phyloP scores from a whole-genome alignment of 768 basidiomycete species.

The Suillus occidentalis region DNA sequence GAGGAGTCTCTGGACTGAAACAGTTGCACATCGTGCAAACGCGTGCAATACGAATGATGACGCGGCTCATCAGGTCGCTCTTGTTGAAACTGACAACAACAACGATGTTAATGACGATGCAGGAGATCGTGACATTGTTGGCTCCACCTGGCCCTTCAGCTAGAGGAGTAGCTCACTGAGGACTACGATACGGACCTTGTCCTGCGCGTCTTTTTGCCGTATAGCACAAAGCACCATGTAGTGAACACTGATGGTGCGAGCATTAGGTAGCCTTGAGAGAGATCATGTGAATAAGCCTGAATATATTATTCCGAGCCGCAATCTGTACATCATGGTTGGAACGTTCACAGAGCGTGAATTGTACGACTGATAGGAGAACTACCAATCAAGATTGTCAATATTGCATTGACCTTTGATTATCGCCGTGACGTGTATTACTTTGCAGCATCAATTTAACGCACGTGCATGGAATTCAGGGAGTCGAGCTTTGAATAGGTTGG shows the following conservation, averaged over 20 bases:
- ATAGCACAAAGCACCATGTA: too few species aligned
- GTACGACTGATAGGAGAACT: background rate
- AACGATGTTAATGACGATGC: background rate
- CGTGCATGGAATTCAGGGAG: slow-evolving; percentile 40
- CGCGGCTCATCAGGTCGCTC: background rate
- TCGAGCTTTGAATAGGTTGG: background rate
- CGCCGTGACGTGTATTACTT: background rate
- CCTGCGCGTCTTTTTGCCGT: background rate
- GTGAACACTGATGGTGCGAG: background rate
- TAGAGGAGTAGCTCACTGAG: too few species aligned
- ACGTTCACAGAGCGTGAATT: background rate
- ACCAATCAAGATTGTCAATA: background rate
- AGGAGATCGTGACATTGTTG: background rate
- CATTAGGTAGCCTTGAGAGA: background rate
- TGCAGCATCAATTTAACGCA: slow-evolving; percentile 33
- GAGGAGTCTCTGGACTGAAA: background rate
- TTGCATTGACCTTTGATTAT: background rate
- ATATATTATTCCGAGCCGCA: background rate
- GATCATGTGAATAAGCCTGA: background rate
- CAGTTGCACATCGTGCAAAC: background rate
- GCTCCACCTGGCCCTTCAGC: too few species aligned
- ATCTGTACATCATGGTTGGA: background rate
- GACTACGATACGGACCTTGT: background rate
- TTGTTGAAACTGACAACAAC: too few species aligned
- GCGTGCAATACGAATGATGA: background rate